Evolutionary conservation across 2,329 filamentous ascomycete genomes (phyloP), one percentile per base, ranked within the genome.

Genomic region (Cordyceps cicadae): DNA sequence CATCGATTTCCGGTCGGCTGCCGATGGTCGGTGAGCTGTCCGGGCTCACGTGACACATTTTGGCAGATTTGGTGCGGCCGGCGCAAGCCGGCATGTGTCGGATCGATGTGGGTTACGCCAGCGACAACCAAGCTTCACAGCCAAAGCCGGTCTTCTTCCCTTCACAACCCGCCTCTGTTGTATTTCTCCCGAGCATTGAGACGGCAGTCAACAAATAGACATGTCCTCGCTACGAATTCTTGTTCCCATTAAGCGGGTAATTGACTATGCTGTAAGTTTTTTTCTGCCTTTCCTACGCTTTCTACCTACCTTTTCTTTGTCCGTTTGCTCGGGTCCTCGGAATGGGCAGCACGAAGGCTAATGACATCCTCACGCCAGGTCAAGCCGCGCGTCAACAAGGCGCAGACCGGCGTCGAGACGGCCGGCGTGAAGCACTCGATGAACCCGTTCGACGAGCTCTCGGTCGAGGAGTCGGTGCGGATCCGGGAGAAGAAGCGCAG

Each of bases 361-460:
- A 46, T 17, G 37, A 46, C 45, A 15, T 19, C 14, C 5, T 48
- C 12, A 3, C 19, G 24, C 24, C 17, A 87, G 85, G 83, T 87
- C 79, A 87, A 87, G 70, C 84, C 84, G 61, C 83, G 85, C 67
- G 83, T 87, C 73, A 87, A 87, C 79, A 87, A 86, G 74, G 77
- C 84, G 69, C 82, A 84, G 76, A 97, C 93, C 63, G 93, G 86
- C 71, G 88, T 99, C 76, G 93, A 97, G 77, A 96, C 90, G 60
- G 82, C 87, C 65, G 90, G 90, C 67, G 92, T 97, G 71, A 97
- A 97, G 78, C 93, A 97, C 83, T 92, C 88, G 73, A 93, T 99
- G 85, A 99, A 97, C 82, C 94, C 94, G 21, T 99, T 99, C 78
- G 94, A 99, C 81, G 94, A 99, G 76, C 89, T 99, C 70, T 95